A percentile compares a stretch with the other conserved stretches of the same genome.
phyloP scores from a whole-genome alignment of 2,329 filamentous ascomycete species.

The Plectosphaerella plurivora region DNA sequence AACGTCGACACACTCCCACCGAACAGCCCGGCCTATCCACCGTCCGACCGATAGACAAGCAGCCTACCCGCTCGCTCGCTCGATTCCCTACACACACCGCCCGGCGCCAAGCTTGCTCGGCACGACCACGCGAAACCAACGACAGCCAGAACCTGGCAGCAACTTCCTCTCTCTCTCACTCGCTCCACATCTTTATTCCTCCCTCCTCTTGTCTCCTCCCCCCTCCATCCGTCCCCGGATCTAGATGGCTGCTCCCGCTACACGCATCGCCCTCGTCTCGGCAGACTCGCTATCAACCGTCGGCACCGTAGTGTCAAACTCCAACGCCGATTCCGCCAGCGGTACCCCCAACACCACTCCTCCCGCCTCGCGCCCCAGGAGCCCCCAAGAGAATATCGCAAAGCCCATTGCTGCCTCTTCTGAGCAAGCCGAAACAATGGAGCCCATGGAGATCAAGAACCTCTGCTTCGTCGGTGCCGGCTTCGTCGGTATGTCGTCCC shows the following conservation, averaged over 20 bases:
- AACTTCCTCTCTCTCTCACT: background rate
- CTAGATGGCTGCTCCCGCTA: constrained; percentile 9
- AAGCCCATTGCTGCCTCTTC: background rate
- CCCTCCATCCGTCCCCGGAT: background rate
- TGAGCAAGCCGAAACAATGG: constrained; percentile 7
- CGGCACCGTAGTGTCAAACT: constrained; percentile 10
- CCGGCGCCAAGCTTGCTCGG: background rate
- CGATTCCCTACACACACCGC: no score
- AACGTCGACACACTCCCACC: no score
- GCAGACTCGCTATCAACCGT: constrained; percentile 9
- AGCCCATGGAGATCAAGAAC: constrained; percentile 29
- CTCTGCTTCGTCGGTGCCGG: constrained; percentile 74
- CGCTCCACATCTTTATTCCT: no score
- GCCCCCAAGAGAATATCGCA: constrained; percentile 4
- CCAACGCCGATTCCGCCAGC: constrained; percentile 9
- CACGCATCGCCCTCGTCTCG: constrained; percentile 4
- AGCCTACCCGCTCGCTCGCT: no score
- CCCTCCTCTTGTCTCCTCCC: background rate
- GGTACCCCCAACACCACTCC: constrained; percentile 13
- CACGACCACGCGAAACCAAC: background rate
- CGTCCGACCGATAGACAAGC: no score
- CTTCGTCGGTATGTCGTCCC: constrained; percentile 61
- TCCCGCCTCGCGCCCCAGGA: constrained; percentile 11
- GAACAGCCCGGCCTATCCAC: no score
- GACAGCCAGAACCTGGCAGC: background rate